Evolutionary conservation across 208 protist species (phyloP).

Genomic region (Crithidia thermophila): DNA sequence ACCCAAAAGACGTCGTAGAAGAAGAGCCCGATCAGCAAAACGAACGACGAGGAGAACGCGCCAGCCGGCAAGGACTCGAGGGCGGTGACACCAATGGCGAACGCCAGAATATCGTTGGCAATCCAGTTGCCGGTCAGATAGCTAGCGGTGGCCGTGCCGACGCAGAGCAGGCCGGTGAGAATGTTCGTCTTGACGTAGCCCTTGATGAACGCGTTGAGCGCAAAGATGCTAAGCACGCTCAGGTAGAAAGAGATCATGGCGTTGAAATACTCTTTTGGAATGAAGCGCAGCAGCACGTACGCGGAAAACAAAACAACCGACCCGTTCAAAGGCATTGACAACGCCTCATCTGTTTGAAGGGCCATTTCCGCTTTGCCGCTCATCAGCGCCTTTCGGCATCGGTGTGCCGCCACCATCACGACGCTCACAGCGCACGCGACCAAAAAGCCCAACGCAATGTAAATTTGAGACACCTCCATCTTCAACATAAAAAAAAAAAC

Average conservation of each 20-base stretch:
- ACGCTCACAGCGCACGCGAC: slow-evolving; percentile 45
- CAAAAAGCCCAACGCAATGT: slow-evolving; percentile 57
- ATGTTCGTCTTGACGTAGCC: slow-evolving; percentile 61
- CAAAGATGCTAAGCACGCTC: slow-evolving; percentile 65
- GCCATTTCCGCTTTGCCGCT: slow-evolving; percentile 32
- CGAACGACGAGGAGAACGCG: slow-evolving; percentile 67
- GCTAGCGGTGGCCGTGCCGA: slow-evolving; percentile 59
- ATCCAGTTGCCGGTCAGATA: slow-evolving; percentile 92
- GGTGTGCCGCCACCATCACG: slow-evolving; percentile 43
- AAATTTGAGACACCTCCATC: slow-evolving; percentile 41
- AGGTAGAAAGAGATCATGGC: slow-evolving; percentile 75
- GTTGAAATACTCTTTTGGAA: slow-evolving; percentile 82
- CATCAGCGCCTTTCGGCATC: slow-evolving; percentile 47
- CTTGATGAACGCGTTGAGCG: slow-evolving; percentile 64
- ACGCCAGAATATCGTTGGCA: slow-evolving; percentile 94
- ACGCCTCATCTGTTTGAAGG: slow-evolving; percentile 59
- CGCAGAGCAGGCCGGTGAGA: slow-evolving; percentile 66
- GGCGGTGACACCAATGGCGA: slow-evolving; percentile 85
- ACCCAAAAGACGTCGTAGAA: slow-evolving; percentile 99
- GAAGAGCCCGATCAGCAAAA: slow-evolving; percentile 93
- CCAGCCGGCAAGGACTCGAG: slow-evolving; percentile 60
- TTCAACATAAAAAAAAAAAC: background rate
- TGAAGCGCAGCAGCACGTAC: slow-evolving; percentile 79
- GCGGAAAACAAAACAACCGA: slow-evolving; percentile 78
- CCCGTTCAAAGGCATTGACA: slow-evolving; percentile 76